Evolutionary conservation across 208 protist genomes (phyloP), one percentile per base, ranked within the genome.

Genomic region (Naegleria fowleri): DNA sequence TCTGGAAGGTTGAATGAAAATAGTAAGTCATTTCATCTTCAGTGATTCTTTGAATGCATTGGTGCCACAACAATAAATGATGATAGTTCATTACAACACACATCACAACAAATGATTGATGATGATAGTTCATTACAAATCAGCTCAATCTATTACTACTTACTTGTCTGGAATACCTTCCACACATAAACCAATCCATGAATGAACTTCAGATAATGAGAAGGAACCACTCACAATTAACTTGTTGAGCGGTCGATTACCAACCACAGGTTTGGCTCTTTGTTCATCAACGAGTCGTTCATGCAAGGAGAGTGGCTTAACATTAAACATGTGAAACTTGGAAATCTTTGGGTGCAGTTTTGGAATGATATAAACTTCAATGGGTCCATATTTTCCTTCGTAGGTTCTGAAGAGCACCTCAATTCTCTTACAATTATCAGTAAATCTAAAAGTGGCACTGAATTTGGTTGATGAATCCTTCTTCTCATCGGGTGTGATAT

Each of bases 1-100:
- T 9, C 33, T 90, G 92, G 86, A 93, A 93, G 11, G 92, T 92
- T 15, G 92, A 93, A 19, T 52, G 16, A 33, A 93, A 93, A 76
- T 83, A 93, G 25, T 93, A 93, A 0, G 22, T 25, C 6, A 76
- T 39, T 79, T 92, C 84, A 41, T 93, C 92, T 29, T 40, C 52
- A 33, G 85, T 86, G 6, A 90, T 36, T 41, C 52, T 43, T 25
- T 11, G 6, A 25, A 79, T 36, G 9, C 29, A 79, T 11, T 36
- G 0, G 36, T 36, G 19, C 13, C 2, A n/a, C n/a, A n/a, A n/a
- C n/a, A n/a, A n/a, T n/a, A n/a, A n/a, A n/a, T n/a, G n/a, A n/a
- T n/a, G n/a, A n/a, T n/a, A n/a, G n/a, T n/a, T n/a, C n/a, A n/a
- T n/a, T n/a, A n/a, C n/a, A n/a, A n/a, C n/a, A n/a, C n/a, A n/a